Percentiles rank a stretch among this genome's conserved stretches.
phyloP scores from a whole-genome alignment of 352 stramenopile species.

The Phytopythium vexans region DNA sequence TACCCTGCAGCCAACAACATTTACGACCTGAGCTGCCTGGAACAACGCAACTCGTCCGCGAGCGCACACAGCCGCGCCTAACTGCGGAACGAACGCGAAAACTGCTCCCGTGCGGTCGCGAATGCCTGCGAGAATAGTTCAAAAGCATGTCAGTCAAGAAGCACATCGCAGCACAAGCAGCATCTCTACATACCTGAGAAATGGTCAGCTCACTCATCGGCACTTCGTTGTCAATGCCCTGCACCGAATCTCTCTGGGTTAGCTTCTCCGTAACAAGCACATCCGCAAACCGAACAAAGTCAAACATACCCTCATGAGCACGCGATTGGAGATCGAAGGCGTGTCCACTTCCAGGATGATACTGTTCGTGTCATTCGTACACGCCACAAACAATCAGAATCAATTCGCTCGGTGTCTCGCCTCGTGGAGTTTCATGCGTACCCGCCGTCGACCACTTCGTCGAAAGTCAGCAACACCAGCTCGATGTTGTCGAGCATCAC shows the following conservation, averaged over 20 bases:
- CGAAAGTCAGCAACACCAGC: conserved; percentile 85
- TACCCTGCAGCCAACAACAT: background rate
- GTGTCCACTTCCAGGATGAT: conserved; percentile 89
- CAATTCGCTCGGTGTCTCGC: background rate
- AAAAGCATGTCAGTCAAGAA: background rate
- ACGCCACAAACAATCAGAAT: background rate
- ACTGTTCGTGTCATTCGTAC: conserved; percentile 14
- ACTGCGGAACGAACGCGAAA: conserved; percentile 87
- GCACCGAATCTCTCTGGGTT: background rate
- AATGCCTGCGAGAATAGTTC: conserved; percentile 46
- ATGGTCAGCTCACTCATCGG: conserved; percentile 85
- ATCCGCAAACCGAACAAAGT: background rate
- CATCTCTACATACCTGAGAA: conserved; percentile 48
- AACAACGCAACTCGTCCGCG: background rate
- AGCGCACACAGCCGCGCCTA: conserved; percentile 20
- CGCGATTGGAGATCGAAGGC: conserved; percentile 86
- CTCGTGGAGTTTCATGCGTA: conserved; percentile 16
- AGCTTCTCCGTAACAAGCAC: background rate
- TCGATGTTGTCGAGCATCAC: conserved; percentile 92
- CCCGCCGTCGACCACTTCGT: conserved; percentile 90
- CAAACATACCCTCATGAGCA: conserved; percentile 86
- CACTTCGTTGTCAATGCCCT: conserved; percentile 88
- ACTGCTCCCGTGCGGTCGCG: conserved; percentile 81
- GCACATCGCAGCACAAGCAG: background rate
- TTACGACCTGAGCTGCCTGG: background rate